Percentiles rank a stretch among this genome's conserved stretches.
These are phyloP conservation scores for Phoenix roebelenii DNA, from an alignment of 176 grass and related monocot species.

Conservation along the genomic window DNA sequence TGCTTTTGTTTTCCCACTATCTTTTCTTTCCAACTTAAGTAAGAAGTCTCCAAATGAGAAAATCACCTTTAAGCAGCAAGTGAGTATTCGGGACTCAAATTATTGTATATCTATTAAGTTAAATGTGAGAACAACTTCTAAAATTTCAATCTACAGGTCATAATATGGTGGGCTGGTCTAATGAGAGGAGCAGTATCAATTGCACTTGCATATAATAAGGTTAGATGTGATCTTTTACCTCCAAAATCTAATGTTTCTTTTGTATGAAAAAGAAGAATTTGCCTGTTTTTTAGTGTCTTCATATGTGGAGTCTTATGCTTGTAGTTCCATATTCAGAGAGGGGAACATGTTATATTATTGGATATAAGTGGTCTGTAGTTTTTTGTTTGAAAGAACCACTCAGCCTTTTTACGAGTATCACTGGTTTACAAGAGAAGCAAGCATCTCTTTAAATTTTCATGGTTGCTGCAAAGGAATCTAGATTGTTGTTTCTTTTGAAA, in stretches of 20 bases:
- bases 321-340: no score
- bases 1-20: conserved; percentile 80
- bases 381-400: no score
- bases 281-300: background rate
- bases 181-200: conserved; percentile 94
- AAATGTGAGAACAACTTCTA: conserved; percentile 14
- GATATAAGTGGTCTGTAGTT: no score
- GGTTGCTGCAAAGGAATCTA: no score
- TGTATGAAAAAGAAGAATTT: background rate
- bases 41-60: conserved; percentile 46
- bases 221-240: conserved; percentile 3
- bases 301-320: no score
- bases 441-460: no score
- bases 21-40: conserved; percentile 55
- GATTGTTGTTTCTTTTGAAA: no score
- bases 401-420: no score
- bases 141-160: conserved; percentile 41
- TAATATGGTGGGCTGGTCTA: conserved; percentile 92
- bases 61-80: conserved; percentile 72
- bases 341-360: no score
- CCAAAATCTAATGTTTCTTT: background rate
- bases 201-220: conserved; percentile 89
- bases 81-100: conserved; percentile 33
- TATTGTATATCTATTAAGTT: conserved; percentile 11
- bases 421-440: no score